phyloP scores from a whole-genome alignment of 352 stramenopile genomes.

The Thalassiosira ordinaria region DNA sequence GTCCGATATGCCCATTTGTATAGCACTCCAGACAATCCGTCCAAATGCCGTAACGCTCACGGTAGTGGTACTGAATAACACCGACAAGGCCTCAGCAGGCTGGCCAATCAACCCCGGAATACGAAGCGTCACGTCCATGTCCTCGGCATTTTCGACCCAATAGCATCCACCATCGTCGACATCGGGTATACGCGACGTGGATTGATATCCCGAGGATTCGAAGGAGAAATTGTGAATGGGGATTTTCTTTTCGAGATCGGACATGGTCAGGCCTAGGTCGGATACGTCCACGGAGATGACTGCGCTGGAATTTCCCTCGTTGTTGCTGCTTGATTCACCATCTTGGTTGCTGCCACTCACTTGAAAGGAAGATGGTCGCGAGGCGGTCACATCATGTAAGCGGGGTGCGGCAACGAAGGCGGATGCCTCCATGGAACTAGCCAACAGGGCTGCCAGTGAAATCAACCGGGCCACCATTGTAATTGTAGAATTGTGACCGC shows the following conservation, averaged over 20 bases:
- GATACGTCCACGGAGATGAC: slow-evolving; percentile 23
- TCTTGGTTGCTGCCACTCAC: background rate
- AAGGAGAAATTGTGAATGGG: slow-evolving; percentile 39
- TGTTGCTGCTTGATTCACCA: background rate
- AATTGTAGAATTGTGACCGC: no score
- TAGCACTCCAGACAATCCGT: slow-evolving; percentile 48
- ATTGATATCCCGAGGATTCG: slow-evolving; percentile 42
- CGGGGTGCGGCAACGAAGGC: background rate
- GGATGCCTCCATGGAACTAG: background rate
- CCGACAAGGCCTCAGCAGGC: slow-evolving; percentile 37
- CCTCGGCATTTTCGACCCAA: slow-evolving; percentile 57
- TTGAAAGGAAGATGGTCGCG: background rate
- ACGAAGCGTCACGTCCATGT: slow-evolving; percentile 42
- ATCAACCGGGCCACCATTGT: no score
- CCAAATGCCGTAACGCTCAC: slow-evolving; percentile 62
- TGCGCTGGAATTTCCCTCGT: no score
- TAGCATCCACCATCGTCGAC: slow-evolving; percentile 52
- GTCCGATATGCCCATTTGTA: slow-evolving; percentile 39
- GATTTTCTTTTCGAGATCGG: slow-evolving; percentile 53
- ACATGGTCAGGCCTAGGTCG: slow-evolving; percentile 47
- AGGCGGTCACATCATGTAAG: background rate
- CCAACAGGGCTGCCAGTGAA: no score
- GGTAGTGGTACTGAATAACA: slow-evolving; percentile 49
- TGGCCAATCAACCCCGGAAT: slow-evolving; percentile 63
- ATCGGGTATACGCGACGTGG: slow-evolving; percentile 36